These are phyloP conservation scores for Wickerhamomyces sp. DNA, from an alignment of 1,139 yeast genomes.

Conservation along the genomic window DNA sequence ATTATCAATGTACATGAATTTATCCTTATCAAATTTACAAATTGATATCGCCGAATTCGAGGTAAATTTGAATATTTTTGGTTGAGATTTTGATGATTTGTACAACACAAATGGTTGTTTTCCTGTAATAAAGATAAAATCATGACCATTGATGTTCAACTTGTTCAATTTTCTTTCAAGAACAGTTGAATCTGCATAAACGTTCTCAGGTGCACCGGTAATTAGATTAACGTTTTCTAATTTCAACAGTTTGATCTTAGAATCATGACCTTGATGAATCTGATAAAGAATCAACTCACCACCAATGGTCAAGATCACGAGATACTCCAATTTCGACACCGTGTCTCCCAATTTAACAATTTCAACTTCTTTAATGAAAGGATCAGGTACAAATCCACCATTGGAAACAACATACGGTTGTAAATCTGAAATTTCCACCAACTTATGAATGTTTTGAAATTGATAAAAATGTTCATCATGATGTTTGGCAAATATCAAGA, in stretches of 20 bases:
- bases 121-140: conserved; percentile 71
- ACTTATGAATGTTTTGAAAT: conserved; percentile 52
- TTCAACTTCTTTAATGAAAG: conserved; percentile 67
- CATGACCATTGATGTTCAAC: conserved; percentile 51
- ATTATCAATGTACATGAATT: conserved; percentile 70
- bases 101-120: conserved; percentile 63
- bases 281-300: conserved; percentile 73
- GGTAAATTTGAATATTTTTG: conserved; percentile 65
- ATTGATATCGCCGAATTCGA: conserved; percentile 60
- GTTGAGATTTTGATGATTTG: conserved; percentile 59
- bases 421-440: conserved; percentile 48
- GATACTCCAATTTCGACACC: conserved; percentile 44
- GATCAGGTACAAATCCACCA: conserved; percentile 63
- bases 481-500: conserved; percentile 56
- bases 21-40: conserved; percentile 36
- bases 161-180: conserved; percentile 66
- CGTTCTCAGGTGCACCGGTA: conserved; percentile 77
- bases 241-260: conserved; percentile 41
- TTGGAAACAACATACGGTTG: conserved; percentile 55
- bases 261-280: conserved; percentile 38
- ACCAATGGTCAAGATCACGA: conserved; percentile 70
- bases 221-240: conserved; percentile 37
- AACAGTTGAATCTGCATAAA: conserved; percentile 62
- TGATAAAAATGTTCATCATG: conserved; percentile 67
- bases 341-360: conserved; percentile 62